Conservation (phyloP, 306 rosid species). For the Cicer cuneatum region DNA sequence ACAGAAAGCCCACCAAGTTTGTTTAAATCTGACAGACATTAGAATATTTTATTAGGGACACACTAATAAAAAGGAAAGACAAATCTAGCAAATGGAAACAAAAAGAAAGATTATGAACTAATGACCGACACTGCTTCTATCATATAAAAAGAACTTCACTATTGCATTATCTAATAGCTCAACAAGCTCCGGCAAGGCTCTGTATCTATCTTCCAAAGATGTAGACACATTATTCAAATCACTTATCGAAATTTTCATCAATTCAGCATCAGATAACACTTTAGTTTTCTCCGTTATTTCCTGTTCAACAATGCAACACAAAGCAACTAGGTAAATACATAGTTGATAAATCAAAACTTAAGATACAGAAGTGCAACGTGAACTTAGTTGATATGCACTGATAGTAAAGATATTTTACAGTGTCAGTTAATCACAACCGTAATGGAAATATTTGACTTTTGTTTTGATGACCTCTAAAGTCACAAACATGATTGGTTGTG, state of each 20-base stretch:
- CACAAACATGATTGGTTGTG: too few relatives aligned
- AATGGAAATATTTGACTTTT: too few relatives aligned
- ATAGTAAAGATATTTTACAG: too few relatives aligned
- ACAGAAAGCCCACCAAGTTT: conserved; percentile 75
- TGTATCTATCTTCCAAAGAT: conserved; percentile 70
- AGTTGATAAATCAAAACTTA: too few relatives aligned
- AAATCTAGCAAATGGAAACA: conserved; percentile 5
- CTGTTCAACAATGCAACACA: conserved; percentile 44
- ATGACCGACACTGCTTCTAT: too few relatives aligned
- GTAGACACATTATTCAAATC: conserved; percentile 75
- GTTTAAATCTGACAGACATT: too few relatives aligned
- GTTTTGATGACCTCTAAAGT: too few relatives aligned
- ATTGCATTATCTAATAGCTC: conserved; percentile 68
- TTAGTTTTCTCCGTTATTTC: conserved; percentile 70
- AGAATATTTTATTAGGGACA: conserved; percentile 39
- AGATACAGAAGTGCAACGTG: too few relatives aligned
- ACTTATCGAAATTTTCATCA: conserved; percentile 75
- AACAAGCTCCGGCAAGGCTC: conserved; percentile 83
- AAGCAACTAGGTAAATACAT: conserved; percentile 18
- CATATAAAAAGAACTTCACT: background rate
- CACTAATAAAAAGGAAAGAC: conserved; percentile 1
- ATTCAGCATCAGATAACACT: conserved; percentile 75
- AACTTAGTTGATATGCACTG: too few relatives aligned
- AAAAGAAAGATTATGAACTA: too few relatives aligned
- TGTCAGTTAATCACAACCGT: too few relatives aligned